Evolutionary conservation across 768 basidiomycete genomes (phyloP), one percentile per base, ranked within the genome.

Genomic region (Neoboletus subvelutipes): DNA sequence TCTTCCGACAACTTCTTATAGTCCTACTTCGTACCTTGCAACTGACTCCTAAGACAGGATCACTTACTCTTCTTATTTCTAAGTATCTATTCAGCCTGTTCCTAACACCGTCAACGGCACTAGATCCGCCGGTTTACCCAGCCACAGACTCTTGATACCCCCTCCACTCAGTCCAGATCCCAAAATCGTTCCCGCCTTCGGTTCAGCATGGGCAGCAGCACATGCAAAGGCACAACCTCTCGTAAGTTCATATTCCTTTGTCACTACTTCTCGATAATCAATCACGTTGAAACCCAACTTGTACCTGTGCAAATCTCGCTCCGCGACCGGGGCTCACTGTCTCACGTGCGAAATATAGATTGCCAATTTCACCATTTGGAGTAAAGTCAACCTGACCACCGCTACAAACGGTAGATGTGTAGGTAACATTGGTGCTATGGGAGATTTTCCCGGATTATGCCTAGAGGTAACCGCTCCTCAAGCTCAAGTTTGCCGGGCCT

Each of bases 151-250:
- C 85, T 1, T 72, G 64, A 18, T 71, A 72, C 85, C 85, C 0
- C 86, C 43, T 1, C 68, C 78, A 0, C 80, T 83, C 54, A 64
- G 76, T 31, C 66, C 71, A 42, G 71, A 70, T 26, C 66, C 69
- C 10, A 52, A 59, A 13, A 56, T 73, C 5, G 63, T 78, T 5
- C 77, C 76, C 0, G 76, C 78, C 67, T 79, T 79, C 50, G 61
- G 54, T 7, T 62, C 55, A 3, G 67, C 84, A 24, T 86, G 85
- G 85, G 72, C 75, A 4, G 64, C 66, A 4, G 85, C 86, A 15
- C 80, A 80, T 59, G 66, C 71, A 20, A 84, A 85, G 57, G 86
- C 85, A 15, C 78, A 79, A 58, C 64, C 68, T 3, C 76, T 79
- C 69, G 83, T 83, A 49, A 62, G 74, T 67, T 28, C 13, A 17